Conservation (phyloP, 2,329 filamentous ascomycete species). For the Colletotrichum incanum region DNA sequence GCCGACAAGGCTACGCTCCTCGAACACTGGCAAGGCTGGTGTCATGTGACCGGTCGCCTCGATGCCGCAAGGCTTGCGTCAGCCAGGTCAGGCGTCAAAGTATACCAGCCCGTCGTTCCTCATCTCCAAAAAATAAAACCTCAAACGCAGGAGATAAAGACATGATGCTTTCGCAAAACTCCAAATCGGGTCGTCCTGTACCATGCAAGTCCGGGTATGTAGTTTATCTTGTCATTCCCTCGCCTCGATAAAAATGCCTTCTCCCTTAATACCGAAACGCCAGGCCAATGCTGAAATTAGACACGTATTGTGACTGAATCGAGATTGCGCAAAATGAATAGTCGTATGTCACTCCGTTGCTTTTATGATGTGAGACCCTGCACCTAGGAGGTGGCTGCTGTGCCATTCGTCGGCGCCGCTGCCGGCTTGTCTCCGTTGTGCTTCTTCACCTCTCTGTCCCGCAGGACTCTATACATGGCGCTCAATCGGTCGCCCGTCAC, state of each 20-base stretch:
- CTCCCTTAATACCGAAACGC: constrained; percentile 42
- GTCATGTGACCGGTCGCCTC: constrained; percentile 34
- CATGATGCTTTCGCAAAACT: constrained; percentile 43
- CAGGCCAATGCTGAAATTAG: constrained; percentile 43
- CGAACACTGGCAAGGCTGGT: constrained; percentile 20
- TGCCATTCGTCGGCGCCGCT: constrained; percentile 41
- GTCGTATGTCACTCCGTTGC: constrained; percentile 16
- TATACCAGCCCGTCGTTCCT: not conserved
- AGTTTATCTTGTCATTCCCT: constrained; percentile 45
- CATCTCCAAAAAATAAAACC: constrained; percentile 12
- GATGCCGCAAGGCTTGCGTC: constrained; percentile 1
- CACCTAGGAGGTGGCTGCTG: constrained; percentile 39
- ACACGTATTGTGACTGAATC: constrained; percentile 36
- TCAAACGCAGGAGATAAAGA: constrained; percentile 33
- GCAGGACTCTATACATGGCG: constrained; percentile 61
- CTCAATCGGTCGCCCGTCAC: constrained; percentile 62
- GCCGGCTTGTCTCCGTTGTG: constrained; percentile 34
- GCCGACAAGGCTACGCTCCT: constrained; percentile 25
- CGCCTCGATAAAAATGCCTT: constrained; percentile 41
- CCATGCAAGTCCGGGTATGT: constrained; percentile 45
- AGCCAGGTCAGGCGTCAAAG: constrained; percentile 13
- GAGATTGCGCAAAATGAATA: constrained; percentile 33
- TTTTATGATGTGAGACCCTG: constrained; percentile 31
- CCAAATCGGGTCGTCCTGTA: constrained; percentile 44
- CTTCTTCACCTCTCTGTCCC: constrained; percentile 51